Percentiles rank a stretch among this genome's conserved stretches.
Conservation (phyloP, 192 early-diverging fungal species). For the Coemansia sp. region DNA sequence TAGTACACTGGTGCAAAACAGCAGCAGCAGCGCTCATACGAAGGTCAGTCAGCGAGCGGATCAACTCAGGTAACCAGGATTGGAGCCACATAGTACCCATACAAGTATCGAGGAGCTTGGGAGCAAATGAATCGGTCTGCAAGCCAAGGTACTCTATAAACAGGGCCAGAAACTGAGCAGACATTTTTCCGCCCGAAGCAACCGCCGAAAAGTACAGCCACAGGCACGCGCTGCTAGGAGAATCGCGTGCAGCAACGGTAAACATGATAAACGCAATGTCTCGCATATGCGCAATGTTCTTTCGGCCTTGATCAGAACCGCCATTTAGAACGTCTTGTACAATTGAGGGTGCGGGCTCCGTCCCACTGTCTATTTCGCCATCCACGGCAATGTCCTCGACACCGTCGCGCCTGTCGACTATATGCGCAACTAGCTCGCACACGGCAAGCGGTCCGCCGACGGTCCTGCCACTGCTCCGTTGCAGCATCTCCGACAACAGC, state of each 20-base stretch:
- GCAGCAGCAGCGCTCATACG: conserved; percentile 35
- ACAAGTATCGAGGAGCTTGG: conserved; percentile 9
- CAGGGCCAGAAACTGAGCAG: conserved; percentile 14
- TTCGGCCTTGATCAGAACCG: conserved; percentile 17
- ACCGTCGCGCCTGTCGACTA: background rate
- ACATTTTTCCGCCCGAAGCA: conserved; percentile 10
- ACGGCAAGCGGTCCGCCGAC: conserved; percentile 15
- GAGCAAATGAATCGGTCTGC: conserved; percentile 18
- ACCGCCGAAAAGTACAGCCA: conserved; percentile 35
- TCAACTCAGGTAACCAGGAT: conserved; percentile 10
- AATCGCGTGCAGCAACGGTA: background rate
- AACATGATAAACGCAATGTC: conserved; percentile 22
- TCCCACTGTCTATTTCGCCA: background rate
- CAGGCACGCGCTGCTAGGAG: conserved; percentile 16
- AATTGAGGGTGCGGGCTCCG: background rate
- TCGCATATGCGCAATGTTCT: conserved; percentile 22
- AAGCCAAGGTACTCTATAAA: conserved; percentile 27
- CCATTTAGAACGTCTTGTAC: conserved; percentile 9
- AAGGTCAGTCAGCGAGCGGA: conserved; percentile 18
- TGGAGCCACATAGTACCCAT: conserved; percentile 33
- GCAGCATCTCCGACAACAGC: conserved; percentile 25
- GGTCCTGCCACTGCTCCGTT: background rate
- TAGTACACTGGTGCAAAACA: conserved; percentile 31
- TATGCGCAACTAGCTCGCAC: conserved; percentile 19
- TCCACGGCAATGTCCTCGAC: background rate